phyloP scores from a whole-genome alignment of 2,329 filamentous ascomycete genomes.

The Ophiocordyceps robertsii region DNA sequence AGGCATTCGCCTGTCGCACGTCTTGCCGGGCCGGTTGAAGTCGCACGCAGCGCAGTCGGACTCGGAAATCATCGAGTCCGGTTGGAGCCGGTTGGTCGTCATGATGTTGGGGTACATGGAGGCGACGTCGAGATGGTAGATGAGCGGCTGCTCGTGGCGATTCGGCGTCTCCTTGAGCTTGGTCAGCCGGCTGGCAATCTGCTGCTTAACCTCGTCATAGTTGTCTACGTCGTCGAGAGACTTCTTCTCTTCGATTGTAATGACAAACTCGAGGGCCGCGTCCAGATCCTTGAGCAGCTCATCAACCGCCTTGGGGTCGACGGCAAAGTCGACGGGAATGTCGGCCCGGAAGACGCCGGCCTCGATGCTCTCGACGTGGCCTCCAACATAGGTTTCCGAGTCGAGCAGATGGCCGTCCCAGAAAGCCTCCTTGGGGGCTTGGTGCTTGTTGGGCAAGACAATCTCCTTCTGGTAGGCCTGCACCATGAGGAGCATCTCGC shows the following conservation, averaged over 20 bases:
- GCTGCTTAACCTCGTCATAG: slow-evolving; percentile 70
- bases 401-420: slow-evolving; percentile 95
- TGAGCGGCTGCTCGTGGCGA: slow-evolving; percentile 71
- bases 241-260: slow-evolving; percentile 74
- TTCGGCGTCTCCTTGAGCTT: slow-evolving; percentile 73
- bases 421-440: slow-evolving; percentile 80
- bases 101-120: slow-evolving; percentile 99
- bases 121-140: slow-evolving; percentile 96
- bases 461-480: slow-evolving; percentile 90
- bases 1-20: slow-evolving; percentile 83
- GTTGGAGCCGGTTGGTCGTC: slow-evolving; percentile 95
- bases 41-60: slow-evolving; percentile 95
- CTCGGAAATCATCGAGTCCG: slow-evolving; percentile 97
- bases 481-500: slow-evolving; percentile 98
- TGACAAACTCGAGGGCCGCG: slow-evolving; percentile 76
- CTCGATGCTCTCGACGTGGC: slow-evolving; percentile 98
- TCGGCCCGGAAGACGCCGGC: slow-evolving; percentile 93
- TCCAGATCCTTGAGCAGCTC: slow-evolving; percentile 80
- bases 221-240: slow-evolving; percentile 66
- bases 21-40: slow-evolving; percentile 95
- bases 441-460: slow-evolving; percentile 90
- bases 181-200: slow-evolving; percentile 60
- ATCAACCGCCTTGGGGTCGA: slow-evolving; percentile 82
- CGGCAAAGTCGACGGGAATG: slow-evolving; percentile 84
- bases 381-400: slow-evolving; percentile 95